A percentile compares a stretch with the other conserved stretches of the same genome.
These are phyloP conservation scores for Ilyonectria robusta DNA, from an alignment of 2,329 filamentous ascomycete species.

Conservation along the genomic window DNA sequence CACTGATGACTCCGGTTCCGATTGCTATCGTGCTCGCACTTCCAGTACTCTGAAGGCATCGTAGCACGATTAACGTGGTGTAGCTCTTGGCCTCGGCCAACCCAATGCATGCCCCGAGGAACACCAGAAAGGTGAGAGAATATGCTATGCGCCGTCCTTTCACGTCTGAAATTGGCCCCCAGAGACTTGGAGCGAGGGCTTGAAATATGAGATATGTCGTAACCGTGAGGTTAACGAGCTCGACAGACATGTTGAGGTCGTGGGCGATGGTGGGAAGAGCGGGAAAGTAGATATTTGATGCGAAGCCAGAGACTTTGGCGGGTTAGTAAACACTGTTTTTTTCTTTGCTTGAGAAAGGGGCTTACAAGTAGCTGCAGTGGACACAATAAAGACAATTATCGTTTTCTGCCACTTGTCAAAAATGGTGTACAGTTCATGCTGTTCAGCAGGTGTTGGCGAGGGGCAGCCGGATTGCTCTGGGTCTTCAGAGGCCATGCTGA, in stretches of 20 bases:
- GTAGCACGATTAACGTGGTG: slow-evolving; percentile 58
- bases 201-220: slow-evolving; percentile 68
- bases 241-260: slow-evolving; percentile 57
- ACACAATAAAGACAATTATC: slow-evolving; percentile 62
- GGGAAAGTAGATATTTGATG: slow-evolving; percentile 65
- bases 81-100: slow-evolving; percentile 61
- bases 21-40: slow-evolving; percentile 56
- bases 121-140: slow-evolving; percentile 61
- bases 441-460: neutral
- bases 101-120: slow-evolving; percentile 61
- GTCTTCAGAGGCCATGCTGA: no score
- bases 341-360: slow-evolving; percentile 4
- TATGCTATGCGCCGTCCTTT: slow-evolving; percentile 62
- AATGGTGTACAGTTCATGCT: slow-evolving; percentile 60
- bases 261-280: slow-evolving; percentile 60
- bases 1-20: slow-evolving; percentile 52
- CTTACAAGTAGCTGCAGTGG: slow-evolving; percentile 66
- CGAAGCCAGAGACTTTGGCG: slow-evolving; percentile 56
- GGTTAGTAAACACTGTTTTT: slow-evolving; percentile 1
- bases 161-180: slow-evolving; percentile 64
- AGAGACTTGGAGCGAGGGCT: slow-evolving; percentile 66
- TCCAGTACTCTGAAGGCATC: slow-evolving; percentile 63
- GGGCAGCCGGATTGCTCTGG: neutral
- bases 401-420: slow-evolving; percentile 65
- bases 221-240: slow-evolving; percentile 59